Evolutionary conservation across 805 yeast species (phyloP), one percentile per base, ranked within the genome.

Genomic region (Pichia nanzhaoensis): DNA sequence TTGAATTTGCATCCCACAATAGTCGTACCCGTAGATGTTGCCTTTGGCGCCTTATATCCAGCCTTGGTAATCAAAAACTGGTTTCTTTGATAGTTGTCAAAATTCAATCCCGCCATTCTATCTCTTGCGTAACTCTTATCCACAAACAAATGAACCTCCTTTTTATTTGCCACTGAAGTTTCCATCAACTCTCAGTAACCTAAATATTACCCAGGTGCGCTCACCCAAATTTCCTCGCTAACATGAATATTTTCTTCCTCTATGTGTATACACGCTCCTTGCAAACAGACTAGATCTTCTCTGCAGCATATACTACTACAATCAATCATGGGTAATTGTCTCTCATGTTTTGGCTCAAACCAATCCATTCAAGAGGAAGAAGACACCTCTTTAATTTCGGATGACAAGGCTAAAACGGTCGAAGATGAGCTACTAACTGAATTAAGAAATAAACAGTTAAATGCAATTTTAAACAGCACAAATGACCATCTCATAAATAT

Each of bases 21-120:
- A 0, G 99, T 93, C n/a, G 99, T 93, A 71, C 99, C 99, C 1
- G 99, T 93, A 19, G 97, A 88, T 1, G 99, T 93, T 32, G 96
- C 95, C 52, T 74, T 82, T 44, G 98, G 97, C 31, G 78, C 70
- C 3, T 82, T 78, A 57, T 75, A 78, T 12, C 97, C 96, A 9
- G 56, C 53, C 52, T 79, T 74, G 19, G 82, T 70, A 16, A 84
- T 73, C 44, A 93, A 73, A 54, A 69, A 80, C 48, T 76, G 77
- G 66, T 93, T 93, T 73, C 99, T 84, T 64, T 88, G 95, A 65
- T 76, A 86, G 67, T 93, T 90, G 57, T 91, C 98, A 65, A 93
- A 91, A 56, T 88, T 82, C 47, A 91, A 77, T 31, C 99, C 99
- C 4, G 88, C 78, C 96, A 90, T 89, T 39, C 5, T 32, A n/a